These are phyloP conservation scores for Tricholoma furcatifolium DNA, from an alignment of 768 basidiomycete species.

Conservation along the genomic window DNA sequence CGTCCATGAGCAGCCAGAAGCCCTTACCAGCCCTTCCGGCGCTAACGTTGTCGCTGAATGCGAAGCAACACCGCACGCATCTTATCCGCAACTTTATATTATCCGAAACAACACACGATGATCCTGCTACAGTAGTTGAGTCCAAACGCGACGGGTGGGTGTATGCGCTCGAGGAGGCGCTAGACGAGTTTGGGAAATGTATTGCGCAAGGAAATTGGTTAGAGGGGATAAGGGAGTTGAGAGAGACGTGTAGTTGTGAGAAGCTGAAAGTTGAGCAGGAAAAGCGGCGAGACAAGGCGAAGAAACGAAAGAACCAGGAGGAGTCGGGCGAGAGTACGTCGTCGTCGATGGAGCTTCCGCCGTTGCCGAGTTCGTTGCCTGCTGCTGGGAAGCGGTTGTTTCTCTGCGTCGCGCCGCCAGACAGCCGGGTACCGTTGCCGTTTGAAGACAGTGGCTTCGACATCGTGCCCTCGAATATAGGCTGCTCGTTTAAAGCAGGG, in stretches of 20 bases:
- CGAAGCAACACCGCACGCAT: slow-evolving; percentile 37
- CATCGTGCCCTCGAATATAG: slow-evolving; percentile 33
- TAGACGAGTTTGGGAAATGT: slow-evolving; percentile 44
- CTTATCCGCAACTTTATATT: slow-evolving; percentile 42
- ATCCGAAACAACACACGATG: slow-evolving; percentile 33
- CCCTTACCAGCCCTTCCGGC: slow-evolving; percentile 36
- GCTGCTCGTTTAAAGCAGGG: slow-evolving; percentile 45
- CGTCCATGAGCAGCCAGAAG: slow-evolving; percentile 29
- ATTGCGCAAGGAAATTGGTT: slow-evolving; percentile 47
- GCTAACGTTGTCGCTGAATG: slow-evolving; percentile 32
- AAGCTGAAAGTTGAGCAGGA: slow-evolving; percentile 17
- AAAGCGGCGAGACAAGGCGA: slow-evolving; percentile 15
- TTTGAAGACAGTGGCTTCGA: slow-evolving; percentile 41
- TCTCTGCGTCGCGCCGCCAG: slow-evolving; percentile 46
- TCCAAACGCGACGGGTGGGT: slow-evolving; percentile 41
- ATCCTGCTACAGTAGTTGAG: slow-evolving; percentile 28
- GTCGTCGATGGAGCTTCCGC: slow-evolving; percentile 15
- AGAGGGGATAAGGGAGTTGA: slow-evolving; percentile 36
- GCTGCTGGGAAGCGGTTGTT: slow-evolving; percentile 43
- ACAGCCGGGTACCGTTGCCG: slow-evolving; percentile 25
- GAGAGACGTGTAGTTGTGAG: slow-evolving; percentile 20
- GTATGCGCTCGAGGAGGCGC: slow-evolving; percentile 40
- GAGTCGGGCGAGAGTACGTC: slow-evolving; percentile 15
- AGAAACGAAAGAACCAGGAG: not conserved
- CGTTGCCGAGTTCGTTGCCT: slow-evolving; percentile 24